Evolutionary conservation across 1,284 basidiomycete genomes (phyloP).

Genomic region (Coniophora puteana): DNA sequence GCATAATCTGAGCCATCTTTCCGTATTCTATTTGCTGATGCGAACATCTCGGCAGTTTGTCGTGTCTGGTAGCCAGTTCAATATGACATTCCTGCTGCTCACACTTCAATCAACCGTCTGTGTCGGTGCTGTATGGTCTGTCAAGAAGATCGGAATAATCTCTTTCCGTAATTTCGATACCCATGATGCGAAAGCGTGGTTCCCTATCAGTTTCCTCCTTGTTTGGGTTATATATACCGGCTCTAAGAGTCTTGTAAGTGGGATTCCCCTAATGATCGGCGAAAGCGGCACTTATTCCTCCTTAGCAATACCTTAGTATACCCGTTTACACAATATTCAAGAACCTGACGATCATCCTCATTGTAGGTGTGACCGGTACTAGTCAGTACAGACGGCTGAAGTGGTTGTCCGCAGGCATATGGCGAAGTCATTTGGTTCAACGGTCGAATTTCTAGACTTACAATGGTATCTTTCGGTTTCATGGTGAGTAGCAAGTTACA

Average conservation of each 20-base stretch:
- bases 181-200: conserved; percentile 90
- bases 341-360: conserved; percentile 97
- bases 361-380: conserved; percentile 49
- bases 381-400: conserved; percentile 1
- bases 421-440: conserved; percentile 98
- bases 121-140: conserved; percentile 68
- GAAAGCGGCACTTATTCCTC: too few relatives aligned
- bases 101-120: conserved; percentile 91
- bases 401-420: conserved; percentile 67
- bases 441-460: conserved; percentile 84
- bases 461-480: conserved; percentile 85
- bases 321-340: conserved; percentile 99
- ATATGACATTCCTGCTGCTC: conserved; percentile 95
- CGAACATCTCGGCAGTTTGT: conserved; percentile 63
- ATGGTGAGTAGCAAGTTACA: conserved; percentile 63
- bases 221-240: conserved; percentile 98
- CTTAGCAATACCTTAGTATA: conserved; percentile 88
- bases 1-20: background rate
- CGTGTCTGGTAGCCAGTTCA: conserved; percentile 90
- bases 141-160: conserved; percentile 83
- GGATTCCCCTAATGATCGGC: background rate
- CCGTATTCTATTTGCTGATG: conserved; percentile 7
- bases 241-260: conserved; percentile 88
- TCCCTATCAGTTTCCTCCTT: conserved; percentile 90
- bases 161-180: conserved; percentile 84